These are phyloP conservation scores for Dendrostoma leiphaemia DNA, from an alignment of 2,329 filamentous ascomycete genomes.

Conservation along the genomic window DNA sequence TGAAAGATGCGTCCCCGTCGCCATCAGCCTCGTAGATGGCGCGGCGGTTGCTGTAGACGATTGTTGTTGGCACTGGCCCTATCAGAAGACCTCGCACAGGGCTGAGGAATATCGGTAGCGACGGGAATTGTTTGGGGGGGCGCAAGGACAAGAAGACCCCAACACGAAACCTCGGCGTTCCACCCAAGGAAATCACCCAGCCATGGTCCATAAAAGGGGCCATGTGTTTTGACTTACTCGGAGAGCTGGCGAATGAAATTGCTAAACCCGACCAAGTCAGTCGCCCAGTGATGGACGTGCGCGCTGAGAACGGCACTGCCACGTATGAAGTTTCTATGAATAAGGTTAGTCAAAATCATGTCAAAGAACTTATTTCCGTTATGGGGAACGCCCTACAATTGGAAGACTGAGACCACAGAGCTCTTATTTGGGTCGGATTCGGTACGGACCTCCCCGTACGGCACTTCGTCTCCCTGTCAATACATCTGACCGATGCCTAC, in stretches of 20 bases:
- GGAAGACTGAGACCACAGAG: slow-evolving; percentile 34
- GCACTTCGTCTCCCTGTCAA: too few relatives aligned
- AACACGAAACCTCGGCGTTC: too few relatives aligned
- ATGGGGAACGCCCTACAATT: slow-evolving; percentile 21
- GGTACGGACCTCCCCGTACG: slow-evolving; percentile 28
- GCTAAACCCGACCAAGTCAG: slow-evolving; percentile 40
- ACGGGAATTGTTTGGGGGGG: too few relatives aligned
- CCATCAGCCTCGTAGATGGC: slow-evolving; percentile 23
- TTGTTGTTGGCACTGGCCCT: too few relatives aligned
- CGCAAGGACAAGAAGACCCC: too few relatives aligned
- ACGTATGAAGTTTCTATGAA: slow-evolving; percentile 31
- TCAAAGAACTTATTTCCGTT: not conserved
- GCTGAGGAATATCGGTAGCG: too few relatives aligned
- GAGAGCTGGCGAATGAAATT: slow-evolving; percentile 36
- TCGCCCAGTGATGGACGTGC: slow-evolving; percentile 40
- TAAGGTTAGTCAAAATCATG: not conserved
- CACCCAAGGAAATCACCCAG: too few relatives aligned
- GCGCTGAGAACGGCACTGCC: slow-evolving; percentile 40
- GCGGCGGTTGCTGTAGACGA: slow-evolving; percentile 32
- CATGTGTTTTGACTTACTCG: slow-evolving; percentile 23
- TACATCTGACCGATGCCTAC: too few relatives aligned
- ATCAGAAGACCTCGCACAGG: too few relatives aligned
- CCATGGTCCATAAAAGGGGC: not conserved
- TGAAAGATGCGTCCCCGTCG: not conserved
- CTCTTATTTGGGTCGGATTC: slow-evolving; percentile 32